Evolutionary conservation across 106 monocot genomes (phyloP).

Genomic region (Gastrodia elata): DNA sequence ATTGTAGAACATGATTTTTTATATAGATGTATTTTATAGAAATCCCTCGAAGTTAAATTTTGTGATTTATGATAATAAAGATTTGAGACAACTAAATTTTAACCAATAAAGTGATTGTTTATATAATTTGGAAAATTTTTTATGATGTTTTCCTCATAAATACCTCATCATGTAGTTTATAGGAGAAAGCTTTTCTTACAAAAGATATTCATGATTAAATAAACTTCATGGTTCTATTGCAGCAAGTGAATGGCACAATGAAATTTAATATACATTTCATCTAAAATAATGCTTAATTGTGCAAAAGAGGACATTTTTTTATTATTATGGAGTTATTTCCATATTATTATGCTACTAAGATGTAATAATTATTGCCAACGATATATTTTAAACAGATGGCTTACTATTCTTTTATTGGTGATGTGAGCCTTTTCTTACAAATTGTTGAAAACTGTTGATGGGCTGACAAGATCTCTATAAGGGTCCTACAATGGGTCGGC

Average conservation of each 20-base stretch:
- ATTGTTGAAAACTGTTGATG: background rate
- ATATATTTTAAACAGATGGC: background rate
- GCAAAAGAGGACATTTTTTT: background rate
- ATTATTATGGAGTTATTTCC: background rate
- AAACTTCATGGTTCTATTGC: background rate
- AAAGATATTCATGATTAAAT: background rate
- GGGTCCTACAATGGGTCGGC: no score
- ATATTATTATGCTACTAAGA: background rate
- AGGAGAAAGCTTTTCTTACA: background rate
- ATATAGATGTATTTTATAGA: background rate
- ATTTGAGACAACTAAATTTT: background rate
- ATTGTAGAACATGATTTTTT: background rate
- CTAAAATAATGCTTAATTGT: background rate
- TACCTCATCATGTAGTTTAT: background rate
- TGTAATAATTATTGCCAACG: background rate
- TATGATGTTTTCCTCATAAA: background rate
- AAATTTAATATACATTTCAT: background rate
- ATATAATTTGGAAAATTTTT: background rate
- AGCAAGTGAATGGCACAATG: background rate
- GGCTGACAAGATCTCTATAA: no score
- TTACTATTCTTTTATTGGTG: background rate
- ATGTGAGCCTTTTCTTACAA: background rate
- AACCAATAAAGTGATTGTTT: background rate
- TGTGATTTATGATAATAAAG: background rate
- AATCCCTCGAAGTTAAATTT: background rate